phyloP scores from a whole-genome alignment of 73 alveolate species.

The Tetrahymena malaccensis region DNA sequence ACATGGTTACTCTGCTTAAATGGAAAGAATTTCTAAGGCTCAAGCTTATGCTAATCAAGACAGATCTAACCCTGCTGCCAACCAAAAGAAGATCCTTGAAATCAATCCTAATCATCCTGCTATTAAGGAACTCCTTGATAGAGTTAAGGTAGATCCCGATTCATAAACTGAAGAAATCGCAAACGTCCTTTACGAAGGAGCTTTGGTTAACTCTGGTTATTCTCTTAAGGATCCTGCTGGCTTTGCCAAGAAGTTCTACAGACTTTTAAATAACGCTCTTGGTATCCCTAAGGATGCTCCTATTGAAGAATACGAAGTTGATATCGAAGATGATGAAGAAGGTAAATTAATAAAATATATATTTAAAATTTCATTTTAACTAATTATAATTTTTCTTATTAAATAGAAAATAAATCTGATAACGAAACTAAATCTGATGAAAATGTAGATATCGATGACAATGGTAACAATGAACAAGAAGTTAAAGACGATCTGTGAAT shows the following conservation, averaged over 20 bases:
- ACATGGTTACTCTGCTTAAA: conserved; percentile 90
- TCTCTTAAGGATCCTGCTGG: conserved; percentile 61
- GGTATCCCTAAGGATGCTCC: conserved; percentile 66
- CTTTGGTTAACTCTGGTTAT: conserved; percentile 71
- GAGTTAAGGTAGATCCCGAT: conserved; percentile 61
- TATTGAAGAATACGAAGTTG: conserved; percentile 58
- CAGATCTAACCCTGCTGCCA: conserved; percentile 51
- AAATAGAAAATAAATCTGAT: not conserved
- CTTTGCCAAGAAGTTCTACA: conserved; percentile 48
- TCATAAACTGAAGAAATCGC: conserved; percentile 64
- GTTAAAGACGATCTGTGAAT: not conserved
- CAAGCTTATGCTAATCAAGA: conserved; percentile 92
- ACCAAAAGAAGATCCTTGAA: conserved; percentile 90
- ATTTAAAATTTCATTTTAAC: not conserved
- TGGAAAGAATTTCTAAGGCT: conserved; percentile 96
- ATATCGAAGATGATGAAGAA: conserved; percentile 62
- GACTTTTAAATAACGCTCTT: conserved; percentile 54
- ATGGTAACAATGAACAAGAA: not conserved
- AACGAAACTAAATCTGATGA: not conserved
- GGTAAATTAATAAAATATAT: not conserved
- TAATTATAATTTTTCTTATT: not conserved
- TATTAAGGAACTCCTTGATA: conserved; percentile 68
- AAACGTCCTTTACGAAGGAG: conserved; percentile 55
- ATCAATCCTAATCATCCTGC: conserved; percentile 95
- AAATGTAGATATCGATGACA: not conserved